Conservation (phyloP, 257 asterid species). For the Petrea volubilis region DNA sequence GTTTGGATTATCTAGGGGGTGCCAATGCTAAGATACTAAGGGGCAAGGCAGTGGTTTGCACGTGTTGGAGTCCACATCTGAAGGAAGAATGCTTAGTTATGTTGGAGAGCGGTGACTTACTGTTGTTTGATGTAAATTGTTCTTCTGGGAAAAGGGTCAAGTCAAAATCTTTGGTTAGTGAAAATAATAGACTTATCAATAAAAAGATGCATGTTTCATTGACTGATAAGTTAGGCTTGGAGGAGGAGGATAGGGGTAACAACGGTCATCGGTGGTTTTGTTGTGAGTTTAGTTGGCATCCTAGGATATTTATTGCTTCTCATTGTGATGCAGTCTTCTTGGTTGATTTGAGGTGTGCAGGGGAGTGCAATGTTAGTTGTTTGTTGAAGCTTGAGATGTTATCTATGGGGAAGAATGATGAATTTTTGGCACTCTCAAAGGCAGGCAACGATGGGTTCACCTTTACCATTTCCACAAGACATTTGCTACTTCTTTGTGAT, state of each 20-base stretch:
- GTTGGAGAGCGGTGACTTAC: conserved; percentile 65
- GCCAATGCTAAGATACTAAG: conserved; percentile 36
- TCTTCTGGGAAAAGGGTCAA: conserved; percentile 27
- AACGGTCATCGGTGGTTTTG: conserved; percentile 46
- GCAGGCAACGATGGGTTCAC: conserved; percentile 52
- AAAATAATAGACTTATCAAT: conserved; percentile 20
- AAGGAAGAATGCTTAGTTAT: conserved; percentile 70
- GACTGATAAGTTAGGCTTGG: conserved; percentile 32
- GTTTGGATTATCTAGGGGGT: conserved; percentile 52
- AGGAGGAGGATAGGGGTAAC: conserved; percentile 26
- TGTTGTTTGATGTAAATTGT: conserved; percentile 59
- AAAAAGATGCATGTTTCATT: conserved; percentile 43
- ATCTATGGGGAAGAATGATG: conserved; percentile 43
- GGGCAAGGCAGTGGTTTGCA: conserved; percentile 49
- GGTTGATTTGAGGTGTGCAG: conserved; percentile 58
- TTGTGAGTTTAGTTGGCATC: conserved; percentile 83
- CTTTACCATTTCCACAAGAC: conserved; percentile 51
- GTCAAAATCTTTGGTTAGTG: conserved; percentile 11
- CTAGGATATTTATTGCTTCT: conserved; percentile 58
- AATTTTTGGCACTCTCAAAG: conserved; percentile 55
- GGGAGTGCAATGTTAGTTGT: conserved; percentile 35
- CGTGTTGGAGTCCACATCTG: conserved; percentile 87
- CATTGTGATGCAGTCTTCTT: conserved; percentile 50
- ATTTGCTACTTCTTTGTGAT: conserved; percentile 66
- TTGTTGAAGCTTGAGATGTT: conserved; percentile 60